These are phyloP conservation scores for Byssoonygena ceratinophila DNA, from an alignment of 2,329 filamentous ascomycete species.

Conservation along the genomic window DNA sequence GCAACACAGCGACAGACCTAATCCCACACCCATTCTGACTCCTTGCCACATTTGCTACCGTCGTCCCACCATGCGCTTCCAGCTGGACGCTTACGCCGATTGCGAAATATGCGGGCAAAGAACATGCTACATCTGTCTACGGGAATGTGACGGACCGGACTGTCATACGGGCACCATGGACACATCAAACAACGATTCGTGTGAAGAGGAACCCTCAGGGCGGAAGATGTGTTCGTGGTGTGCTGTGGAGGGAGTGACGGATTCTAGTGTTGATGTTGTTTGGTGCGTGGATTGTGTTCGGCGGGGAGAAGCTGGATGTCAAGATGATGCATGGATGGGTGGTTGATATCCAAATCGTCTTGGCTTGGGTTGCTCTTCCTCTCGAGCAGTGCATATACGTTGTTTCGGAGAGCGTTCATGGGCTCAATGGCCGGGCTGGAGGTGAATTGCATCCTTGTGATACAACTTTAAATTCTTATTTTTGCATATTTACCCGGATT, in stretches of 20 bases:
- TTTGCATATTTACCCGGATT: not conserved
- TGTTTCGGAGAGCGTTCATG: not conserved
- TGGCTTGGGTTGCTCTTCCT: not conserved
- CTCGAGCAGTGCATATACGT: not conserved
- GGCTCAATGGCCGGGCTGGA: not conserved
- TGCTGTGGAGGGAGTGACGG: constrained; percentile 32
- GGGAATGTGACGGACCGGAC: constrained; percentile 28
- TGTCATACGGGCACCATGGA: constrained; percentile 20
- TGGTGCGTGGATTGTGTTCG: constrained; percentile 31
- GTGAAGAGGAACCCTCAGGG: constrained; percentile 7
- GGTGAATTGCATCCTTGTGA: not conserved
- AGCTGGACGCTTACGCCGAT: constrained; percentile 34
- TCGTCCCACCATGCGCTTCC: constrained; percentile 31
- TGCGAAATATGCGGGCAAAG: constrained; percentile 32
- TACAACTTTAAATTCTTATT: not conserved
- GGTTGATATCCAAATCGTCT: not conserved
- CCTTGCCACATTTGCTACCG: constrained; percentile 37
- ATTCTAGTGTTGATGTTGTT: constrained; percentile 29
- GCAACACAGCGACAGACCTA: constrained; percentile 1
- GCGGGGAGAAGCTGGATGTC: constrained; percentile 9
- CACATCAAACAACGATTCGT: not conserved
- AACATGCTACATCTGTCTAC: constrained; percentile 35
- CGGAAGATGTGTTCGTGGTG: constrained; percentile 33
- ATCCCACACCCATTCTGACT: constrained; percentile 20
- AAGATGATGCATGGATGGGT: constrained; percentile 10